These are phyloP conservation scores for Lablab purpureus DNA, from an alignment of 306 rosid species.

Conservation along the genomic window DNA sequence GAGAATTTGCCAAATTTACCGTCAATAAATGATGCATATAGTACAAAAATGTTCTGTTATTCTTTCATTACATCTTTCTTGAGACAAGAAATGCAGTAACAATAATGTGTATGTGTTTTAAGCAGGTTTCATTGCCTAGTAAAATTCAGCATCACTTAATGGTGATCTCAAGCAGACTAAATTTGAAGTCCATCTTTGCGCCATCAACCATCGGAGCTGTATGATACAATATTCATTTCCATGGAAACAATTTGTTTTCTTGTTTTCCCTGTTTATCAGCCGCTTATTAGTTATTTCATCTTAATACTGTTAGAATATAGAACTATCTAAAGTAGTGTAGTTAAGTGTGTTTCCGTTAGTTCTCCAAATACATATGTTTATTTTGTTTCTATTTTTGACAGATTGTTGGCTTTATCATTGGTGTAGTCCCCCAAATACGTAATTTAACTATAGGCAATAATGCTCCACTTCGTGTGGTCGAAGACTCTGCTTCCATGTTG, in stretches of 20 bases:
- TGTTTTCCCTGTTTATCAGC: slow-evolving; percentile 22
- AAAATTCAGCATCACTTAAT: slow-evolving; percentile 43
- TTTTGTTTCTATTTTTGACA: slow-evolving; percentile 22
- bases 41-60: background rate
- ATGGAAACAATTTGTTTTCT: slow-evolving; percentile 22
- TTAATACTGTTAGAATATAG: background rate
- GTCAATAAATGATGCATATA: background rate
- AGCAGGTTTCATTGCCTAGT: slow-evolving; percentile 50
- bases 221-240: slow-evolving; percentile 37
- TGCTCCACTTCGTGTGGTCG: slow-evolving; percentile 80
- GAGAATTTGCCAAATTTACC: background rate
- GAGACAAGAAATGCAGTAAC: slow-evolving; percentile 21
- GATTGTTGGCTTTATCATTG: slow-evolving; percentile 74
- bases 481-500: slow-evolving; percentile 66
- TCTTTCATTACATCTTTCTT: slow-evolving; percentile 3
- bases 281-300: background rate
- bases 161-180: slow-evolving; percentile 49
- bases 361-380: background rate
- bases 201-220: slow-evolving; percentile 92
- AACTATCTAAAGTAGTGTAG: background rate
- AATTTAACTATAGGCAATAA: slow-evolving; percentile 56
- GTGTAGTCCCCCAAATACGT: slow-evolving; percentile 64
- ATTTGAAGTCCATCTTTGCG: slow-evolving; percentile 72
- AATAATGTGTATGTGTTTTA: slow-evolving; percentile 11
- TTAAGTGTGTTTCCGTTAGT: background rate